Percentiles rank a stretch among this genome's conserved stretches.
Conservation (phyloP, 257 asterid species). For the Coffea eugenioides region DNA sequence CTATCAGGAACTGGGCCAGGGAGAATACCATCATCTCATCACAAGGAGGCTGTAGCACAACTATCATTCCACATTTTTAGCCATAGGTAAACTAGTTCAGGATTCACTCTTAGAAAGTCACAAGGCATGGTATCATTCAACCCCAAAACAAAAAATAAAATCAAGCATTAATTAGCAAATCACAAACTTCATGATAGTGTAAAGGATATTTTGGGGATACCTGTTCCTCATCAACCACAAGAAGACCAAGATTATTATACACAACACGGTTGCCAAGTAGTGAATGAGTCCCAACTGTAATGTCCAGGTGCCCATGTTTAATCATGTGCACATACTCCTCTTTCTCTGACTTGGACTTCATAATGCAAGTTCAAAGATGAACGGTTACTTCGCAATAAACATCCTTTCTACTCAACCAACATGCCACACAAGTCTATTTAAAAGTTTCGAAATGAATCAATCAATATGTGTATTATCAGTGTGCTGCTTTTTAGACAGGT, state of each 20-base stretch:
- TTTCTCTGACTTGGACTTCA: constrained; percentile 87
- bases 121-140: neutral
- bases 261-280: constrained; percentile 90
- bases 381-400: neutral
- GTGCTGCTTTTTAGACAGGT: constrained; percentile 3
- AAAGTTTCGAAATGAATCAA: neutral
- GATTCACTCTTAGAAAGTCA: neutral
- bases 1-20: neutral
- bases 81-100: neutral
- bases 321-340: constrained; percentile 73
- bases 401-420: neutral
- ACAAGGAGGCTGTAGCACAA: neutral
- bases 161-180: constrained; percentile 3
- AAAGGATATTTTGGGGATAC: constrained; percentile 41
- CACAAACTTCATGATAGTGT: constrained; percentile 16
- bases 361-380: constrained; percentile 19
- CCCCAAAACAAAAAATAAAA: neutral
- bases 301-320: constrained; percentile 74
- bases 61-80: neutral
- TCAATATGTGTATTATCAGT: neutral
- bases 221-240: constrained; percentile 99
- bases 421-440: neutral
- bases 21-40: neutral
- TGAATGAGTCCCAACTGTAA: constrained; percentile 91
- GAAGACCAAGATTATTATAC: constrained; percentile 83